Base-by-base conservation (phyloP, 2,329 filamentous ascomycete species). In the Dothiorella sarmentorum region DNA sequence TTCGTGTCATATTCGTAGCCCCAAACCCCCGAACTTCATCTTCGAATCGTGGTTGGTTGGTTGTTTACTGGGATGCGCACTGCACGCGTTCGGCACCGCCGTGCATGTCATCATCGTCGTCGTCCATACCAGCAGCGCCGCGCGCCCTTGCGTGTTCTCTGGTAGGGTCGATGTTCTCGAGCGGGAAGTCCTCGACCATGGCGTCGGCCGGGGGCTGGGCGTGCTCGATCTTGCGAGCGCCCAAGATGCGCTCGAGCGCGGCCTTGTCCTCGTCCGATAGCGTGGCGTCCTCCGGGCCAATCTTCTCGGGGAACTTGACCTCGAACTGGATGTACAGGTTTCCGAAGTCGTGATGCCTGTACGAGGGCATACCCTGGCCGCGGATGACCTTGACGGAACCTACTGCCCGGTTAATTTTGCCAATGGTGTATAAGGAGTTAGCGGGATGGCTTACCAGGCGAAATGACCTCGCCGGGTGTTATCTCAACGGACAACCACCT, bases 241-340 rank as follows among this genome's bases (percentile, higher is more conserved):
- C 93, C n/a, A 99, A 84, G 58, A 96, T 86, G 67, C 86, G 83
- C 71, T 94, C 91, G 37, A 99, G 86, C 11, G 87, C 81, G 59
- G 90, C 85, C 66, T 96, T 89, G 62, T 90, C 87, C 60, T 85
- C 81, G 15, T 85, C 79, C 53, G 88, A 70, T 71, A 80, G 73
- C 4, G 76, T 69, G 52, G 67, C 72, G 56, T 73, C 78, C 18
- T 79, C 75, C 24, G 75, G 72, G 18, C 74, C 75, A 24, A 81
- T 69, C 20, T 68, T 68, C 45, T 79, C 87, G 49, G 94, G 94
- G 83, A 99, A 97, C 78, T 96, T 96, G 77, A 99, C 91, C 69
- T 90, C 87, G 79, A 99, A 99, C 73, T 96, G 91, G 70, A 99
- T 91, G 80, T 94, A 99, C 67, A 99, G 82, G 78, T 99, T 97